phyloP scores from a whole-genome alignment of 192 early-diverging fungal species.

The Gigaspora rosea region DNA sequence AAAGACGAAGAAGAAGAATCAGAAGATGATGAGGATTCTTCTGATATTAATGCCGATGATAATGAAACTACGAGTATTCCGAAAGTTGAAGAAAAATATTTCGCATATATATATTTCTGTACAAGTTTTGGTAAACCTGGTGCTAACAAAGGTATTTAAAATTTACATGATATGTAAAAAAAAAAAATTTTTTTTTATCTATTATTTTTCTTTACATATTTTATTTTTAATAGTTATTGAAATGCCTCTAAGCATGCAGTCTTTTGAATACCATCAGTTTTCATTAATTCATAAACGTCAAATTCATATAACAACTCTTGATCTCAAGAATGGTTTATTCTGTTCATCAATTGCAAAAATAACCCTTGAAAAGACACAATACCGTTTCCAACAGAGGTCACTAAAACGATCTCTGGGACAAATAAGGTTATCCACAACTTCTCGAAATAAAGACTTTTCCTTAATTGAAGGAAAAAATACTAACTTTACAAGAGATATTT shows the following conservation, averaged over 20 bases:
- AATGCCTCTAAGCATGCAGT: not conserved
- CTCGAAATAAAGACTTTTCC: not conserved
- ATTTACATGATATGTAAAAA: not conserved
- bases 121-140: not conserved
- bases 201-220: not conserved
- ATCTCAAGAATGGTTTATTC: not conserved
- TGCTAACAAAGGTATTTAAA: not conserved
- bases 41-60: not conserved
- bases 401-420: not conserved
- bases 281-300: not conserved
- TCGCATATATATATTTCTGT: conserved; percentile 11
- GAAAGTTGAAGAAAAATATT: not conserved
- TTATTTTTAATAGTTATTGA: not conserved
- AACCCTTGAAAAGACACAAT: conserved; percentile 20
- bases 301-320: conserved; percentile 16
- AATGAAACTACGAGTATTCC: not conserved
- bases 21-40: not conserved
- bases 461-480: conserved; percentile 17
- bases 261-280: not conserved
- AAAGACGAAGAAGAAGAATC: not conserved
- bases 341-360: conserved; percentile 7
- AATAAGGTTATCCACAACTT: not conserved
- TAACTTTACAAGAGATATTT: not conserved
- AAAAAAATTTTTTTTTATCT: not conserved
- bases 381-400: not conserved